Base-by-base conservation (phyloP, 495 filamentous ascomycete species). In the Neurospora terricola region DNA sequence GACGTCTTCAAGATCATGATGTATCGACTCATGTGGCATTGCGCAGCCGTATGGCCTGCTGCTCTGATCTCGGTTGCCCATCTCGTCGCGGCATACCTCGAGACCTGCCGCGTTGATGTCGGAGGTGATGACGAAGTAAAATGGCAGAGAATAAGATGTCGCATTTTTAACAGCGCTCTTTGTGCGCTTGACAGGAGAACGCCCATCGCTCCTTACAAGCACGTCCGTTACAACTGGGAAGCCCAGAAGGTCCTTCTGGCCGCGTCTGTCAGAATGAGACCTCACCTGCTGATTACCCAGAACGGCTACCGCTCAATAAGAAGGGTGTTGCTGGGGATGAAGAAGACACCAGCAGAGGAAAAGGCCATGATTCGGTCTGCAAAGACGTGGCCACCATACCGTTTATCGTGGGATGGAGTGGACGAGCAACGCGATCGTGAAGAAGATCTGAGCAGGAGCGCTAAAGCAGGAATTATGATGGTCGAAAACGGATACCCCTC, bases 331-430 rank as follows among this genome's bases (percentile, higher is more conserved):
- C 42, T 81, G 16, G 81, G 75, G 5, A 71, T 86, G 68, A 73
- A 73, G 16, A 86, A 84, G 69, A 81, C 77, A 18, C 62, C 74
- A 37, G 72, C 72, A 4, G 85, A 86, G 77, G 80, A 71, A 23
- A 79, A 70, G 11, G 80, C 80, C 30, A 80, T 80, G 8, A 59
- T 78, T 23, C 82, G 84, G 54, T 77, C 80, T 42, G 75, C 79
- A 6, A 79, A 79, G 37, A 84, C 84, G 0, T 86, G 83, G 85
- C 85, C 85, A 8, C 84, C 85, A 8, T 84, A 83, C 72, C 79
- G 81, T 34, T 76, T 80, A 75, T 77, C 79, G 18, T 79, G 82
- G 37, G 83, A 86, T 66, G 85, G 83, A 1, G 77, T 82, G 1
- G 85, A 86, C 73, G 82, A 83, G 71, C 81, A 77, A 30, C 79